Base-by-base conservation (phyloP, 106 monocot species). In the Acanthochlamys bracteata region DNA sequence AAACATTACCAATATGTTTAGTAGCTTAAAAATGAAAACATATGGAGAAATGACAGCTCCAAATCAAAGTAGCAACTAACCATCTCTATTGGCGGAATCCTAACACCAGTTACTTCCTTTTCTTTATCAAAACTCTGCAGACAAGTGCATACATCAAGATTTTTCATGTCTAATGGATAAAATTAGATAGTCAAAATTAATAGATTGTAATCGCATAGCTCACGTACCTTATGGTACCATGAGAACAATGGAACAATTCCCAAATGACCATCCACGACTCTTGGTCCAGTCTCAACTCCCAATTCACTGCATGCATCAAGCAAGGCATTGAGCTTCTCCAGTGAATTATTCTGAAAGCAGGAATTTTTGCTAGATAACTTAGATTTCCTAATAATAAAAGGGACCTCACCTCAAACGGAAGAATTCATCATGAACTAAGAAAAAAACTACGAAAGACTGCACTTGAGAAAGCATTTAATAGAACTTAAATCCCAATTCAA, bases 41-140 rank as follows among this genome's bases (percentile, higher is more conserved):
- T n/a, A n/a, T n/a, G n/a, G n/a, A n/a, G n/a, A n/a, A n/a, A n/a
- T n/a, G n/a, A n/a, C n/a, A n/a, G n/a, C n/a, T n/a, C n/a, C n/a
- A n/a, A n/a, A n/a, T n/a, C n/a, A 72, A 70, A 66, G 75, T 20
- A 46, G 39, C 20, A 49, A 54, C 25, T 75, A 51, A 92, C 91
- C 81, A 76, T 83, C 40, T 84, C 81, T 41, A 79, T 45, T 25
- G 91, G 78, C 71, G 91, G 91, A 61, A 92, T 82, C 27, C 66
- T 74, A 66, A 81, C 64, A 62, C 59, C 62, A 33, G 76, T 76
- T 53, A 86, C 49, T 66, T 86, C 91, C 56, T 78, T 84, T 46
- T 92, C 91, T 64, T 65, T 86, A 51, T 86, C 91, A 76, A 92
- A 92, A 60, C 86, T 84, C 91, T 92, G 81, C 24, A 65, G 65